Evolutionary conservation across 2,329 filamentous ascomycete species (phyloP).

Genomic region (Fusarium poae): DNA sequence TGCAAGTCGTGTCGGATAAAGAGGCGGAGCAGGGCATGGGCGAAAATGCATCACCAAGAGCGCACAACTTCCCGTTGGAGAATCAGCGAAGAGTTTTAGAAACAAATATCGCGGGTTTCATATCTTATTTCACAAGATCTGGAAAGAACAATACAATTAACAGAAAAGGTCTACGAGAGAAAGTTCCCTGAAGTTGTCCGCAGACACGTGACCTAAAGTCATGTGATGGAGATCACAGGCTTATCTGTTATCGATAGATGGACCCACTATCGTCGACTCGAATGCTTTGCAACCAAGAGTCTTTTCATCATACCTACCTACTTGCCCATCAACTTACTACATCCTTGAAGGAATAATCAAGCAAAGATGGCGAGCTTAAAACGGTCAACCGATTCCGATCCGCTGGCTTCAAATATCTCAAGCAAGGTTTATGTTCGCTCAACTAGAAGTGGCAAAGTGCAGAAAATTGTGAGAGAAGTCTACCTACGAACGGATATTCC

Average conservation of each 20-base stretch:
- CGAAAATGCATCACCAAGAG: neutral
- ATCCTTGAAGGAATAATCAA: slow-evolving; percentile 6
- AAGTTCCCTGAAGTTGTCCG: slow-evolving; percentile 15
- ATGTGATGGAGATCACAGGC: slow-evolving; percentile 6
- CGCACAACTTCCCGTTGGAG: neutral
- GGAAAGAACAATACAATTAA: neutral
- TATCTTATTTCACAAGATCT: neutral
- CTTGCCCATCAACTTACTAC: slow-evolving; percentile 20
- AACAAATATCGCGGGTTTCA: neutral
- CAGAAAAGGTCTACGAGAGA: slow-evolving; percentile 2
- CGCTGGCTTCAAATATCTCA: slow-evolving; percentile 79
- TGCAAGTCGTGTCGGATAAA: slow-evolving; percentile 12
- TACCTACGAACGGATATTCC: slow-evolving; percentile 97
- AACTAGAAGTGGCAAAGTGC: slow-evolving; percentile 94
- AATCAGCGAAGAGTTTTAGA: too few species aligned
- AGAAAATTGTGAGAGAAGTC: slow-evolving; percentile 97
- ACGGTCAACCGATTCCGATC: slow-evolving; percentile 65
- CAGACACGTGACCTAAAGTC: slow-evolving; percentile 17
- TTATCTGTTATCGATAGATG: slow-evolving; percentile 50
- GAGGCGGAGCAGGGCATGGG: neutral
- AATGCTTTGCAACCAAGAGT: slow-evolving; percentile 39
- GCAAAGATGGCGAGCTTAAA: slow-evolving; percentile 74
- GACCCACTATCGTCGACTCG: slow-evolving; percentile 44
- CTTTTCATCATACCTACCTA: slow-evolving; percentile 40
- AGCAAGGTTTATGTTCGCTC: slow-evolving; percentile 97